Evolutionary conservation across 345 rosid species (phyloP).

Genomic region (Melastoma malabathricum): DNA sequence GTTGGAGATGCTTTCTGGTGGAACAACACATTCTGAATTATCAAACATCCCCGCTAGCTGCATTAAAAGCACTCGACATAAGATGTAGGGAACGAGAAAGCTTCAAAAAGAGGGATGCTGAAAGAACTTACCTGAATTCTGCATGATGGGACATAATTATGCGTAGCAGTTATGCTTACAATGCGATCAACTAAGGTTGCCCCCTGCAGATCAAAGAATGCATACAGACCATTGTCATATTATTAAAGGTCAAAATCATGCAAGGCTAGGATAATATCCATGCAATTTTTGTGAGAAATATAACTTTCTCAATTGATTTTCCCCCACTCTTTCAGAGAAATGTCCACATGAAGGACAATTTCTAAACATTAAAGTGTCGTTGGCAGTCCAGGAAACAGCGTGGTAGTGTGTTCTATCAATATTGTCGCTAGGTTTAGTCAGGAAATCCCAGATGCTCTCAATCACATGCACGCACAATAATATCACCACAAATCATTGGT

Average conservation of each 20-base stretch:
- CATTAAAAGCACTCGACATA: conserved; percentile 12
- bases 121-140: conserved; percentile 30
- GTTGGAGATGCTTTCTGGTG: conserved; percentile 16
- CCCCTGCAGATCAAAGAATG: conserved; percentile 36
- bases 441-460: too few species aligned
- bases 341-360: too few species aligned
- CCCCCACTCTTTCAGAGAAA: too few species aligned
- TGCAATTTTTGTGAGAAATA: too few species aligned
- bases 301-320: too few species aligned
- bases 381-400: too few species aligned
- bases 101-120: not conserved
- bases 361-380: too few species aligned
- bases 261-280: not conserved
- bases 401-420: too few species aligned
- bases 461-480: too few species aligned
- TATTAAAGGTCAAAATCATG: not conserved
- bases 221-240: not conserved
- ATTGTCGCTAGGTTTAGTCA: too few species aligned
- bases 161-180: conserved; percentile 50
- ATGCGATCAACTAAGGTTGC: conserved; percentile 84
- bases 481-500: too few species aligned
- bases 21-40: conserved; percentile 19
- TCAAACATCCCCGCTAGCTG: conserved; percentile 52
- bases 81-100: conserved; percentile 2
- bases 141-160: conserved; percentile 43